Evolutionary conservation across 2,329 filamentous ascomycete genomes (phyloP), one percentile per base, ranked within the genome.

Genomic region (Penicillium sp.): DNA sequence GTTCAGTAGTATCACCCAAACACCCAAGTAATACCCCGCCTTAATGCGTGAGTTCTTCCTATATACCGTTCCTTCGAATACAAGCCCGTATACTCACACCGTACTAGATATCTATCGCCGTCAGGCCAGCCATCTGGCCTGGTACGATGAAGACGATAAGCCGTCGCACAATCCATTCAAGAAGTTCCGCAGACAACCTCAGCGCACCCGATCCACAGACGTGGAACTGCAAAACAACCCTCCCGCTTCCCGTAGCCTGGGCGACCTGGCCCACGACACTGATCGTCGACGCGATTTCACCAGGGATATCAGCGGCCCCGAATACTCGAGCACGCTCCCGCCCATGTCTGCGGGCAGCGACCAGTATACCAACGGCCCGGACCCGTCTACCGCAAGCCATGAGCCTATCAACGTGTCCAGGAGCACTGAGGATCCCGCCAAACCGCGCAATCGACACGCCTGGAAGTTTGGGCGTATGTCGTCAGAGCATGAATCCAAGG

Each of bases 151-250:
- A 12, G 68, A 72, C 29, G 70, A 63, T 47, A 65, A 71, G 46
- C 57, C 61, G 6, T 66, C 58, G 4, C 63, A 65, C 46, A 75
- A 75, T 45, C 72, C 72, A 13, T 74, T 73, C 53, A 70, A 69
- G 44, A 73, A 72, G 46, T 66, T 69, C 53, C 64, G 63, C 33
- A 43, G 57, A 29, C 63, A 59, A 24, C 60, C 60, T 12, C 61
- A 52, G 18, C 62, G 63, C 37, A 55, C 59, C n/a, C 50, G 56
- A 28, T 63, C 66, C 29, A 58, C 64, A 27, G 60, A 66, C 41
- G 53, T 69, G n/a, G 66, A 72, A 49, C 56, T 52, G 37, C 57
- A 62, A n/a, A 44, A 25, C 20, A 25, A 25, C 37, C n/a, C 65
- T 13, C 33, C 44, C 8, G 55, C 50, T 7, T 44, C 56, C 9